A percentile compares a stretch with the other conserved stretches of the same genome.
These are phyloP conservation scores for Mallotus repandus DNA, from an alignment of 441 rosid species.

Conservation along the genomic window DNA sequence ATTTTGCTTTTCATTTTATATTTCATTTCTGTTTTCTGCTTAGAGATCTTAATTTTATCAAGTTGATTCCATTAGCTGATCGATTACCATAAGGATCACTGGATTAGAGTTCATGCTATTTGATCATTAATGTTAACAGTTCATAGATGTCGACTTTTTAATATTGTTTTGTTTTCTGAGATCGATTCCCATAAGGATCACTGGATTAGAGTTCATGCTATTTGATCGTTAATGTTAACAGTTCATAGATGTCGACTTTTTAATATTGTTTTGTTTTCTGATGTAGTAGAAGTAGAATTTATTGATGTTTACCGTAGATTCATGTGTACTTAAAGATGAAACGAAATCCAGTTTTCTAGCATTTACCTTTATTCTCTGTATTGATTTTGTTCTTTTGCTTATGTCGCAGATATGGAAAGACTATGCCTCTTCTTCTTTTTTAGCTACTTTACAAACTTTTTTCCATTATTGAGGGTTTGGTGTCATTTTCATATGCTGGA, in stretches of 20 bases:
- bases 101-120: no score
- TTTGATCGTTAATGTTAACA: not conserved
- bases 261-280: not conserved
- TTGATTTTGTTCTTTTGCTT: not conserved
- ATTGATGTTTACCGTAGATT: not conserved
- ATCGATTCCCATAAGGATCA: no score
- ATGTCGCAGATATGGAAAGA: not conserved
- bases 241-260: not conserved
- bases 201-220: no score
- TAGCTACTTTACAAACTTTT: not conserved
- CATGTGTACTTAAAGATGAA: not conserved
- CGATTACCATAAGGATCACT: no score
- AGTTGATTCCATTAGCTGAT: no score
- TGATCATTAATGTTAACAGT: not conserved
- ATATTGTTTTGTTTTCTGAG: not conserved
- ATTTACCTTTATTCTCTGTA: not conserved
- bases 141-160: not conserved
- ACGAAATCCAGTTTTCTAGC: not conserved
- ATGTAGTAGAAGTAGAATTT: not conserved
- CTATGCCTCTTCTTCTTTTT: not conserved
- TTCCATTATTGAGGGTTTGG: constrained; percentile 6
- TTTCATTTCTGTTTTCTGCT: not conserved
- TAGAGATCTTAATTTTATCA: not conserved
- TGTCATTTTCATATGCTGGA: not conserved
- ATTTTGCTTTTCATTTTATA: not conserved